Conservation (phyloP, 176 grass and related monocot genomes). For the Carex pumila region DNA sequence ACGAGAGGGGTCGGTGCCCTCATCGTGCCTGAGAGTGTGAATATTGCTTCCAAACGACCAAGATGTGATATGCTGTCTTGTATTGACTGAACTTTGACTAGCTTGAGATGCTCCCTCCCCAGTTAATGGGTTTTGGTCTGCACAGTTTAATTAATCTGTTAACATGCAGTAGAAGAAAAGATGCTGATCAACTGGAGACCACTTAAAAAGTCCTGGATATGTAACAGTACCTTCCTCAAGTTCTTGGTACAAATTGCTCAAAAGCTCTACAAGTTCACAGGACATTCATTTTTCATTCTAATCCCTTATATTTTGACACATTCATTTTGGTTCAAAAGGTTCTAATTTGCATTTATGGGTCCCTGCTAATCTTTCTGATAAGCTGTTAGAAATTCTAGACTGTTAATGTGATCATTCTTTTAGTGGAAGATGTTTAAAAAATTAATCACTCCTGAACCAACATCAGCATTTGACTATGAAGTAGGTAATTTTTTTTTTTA, state of each 20-base stretch:
- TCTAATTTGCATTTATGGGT: background rate
- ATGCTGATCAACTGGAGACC: background rate
- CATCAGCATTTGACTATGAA: background rate
- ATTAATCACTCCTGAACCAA: background rate
- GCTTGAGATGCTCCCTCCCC: conserved; percentile 10
- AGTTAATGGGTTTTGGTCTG: conserved; percentile 16
- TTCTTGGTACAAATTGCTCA: too few relatives aligned
- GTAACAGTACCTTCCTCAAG: background rate
- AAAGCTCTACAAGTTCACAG: background rate
- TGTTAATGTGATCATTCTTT: background rate
- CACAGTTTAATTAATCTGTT: conserved; percentile 3
- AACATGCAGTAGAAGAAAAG: background rate
- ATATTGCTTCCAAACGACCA: conserved; percentile 72
- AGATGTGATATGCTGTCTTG: conserved; percentile 13
- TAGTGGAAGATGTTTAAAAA: background rate
- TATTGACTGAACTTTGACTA: background rate
- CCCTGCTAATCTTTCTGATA: background rate
- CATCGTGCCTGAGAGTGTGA: conserved; percentile 54
- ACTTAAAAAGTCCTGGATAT: background rate
- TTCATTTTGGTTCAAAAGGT: background rate
- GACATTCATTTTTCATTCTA: background rate
- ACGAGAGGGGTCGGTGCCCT: conserved; percentile 33
- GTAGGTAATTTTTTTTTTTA: background rate
- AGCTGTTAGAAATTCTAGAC: background rate
- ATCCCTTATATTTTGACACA: too few relatives aligned